phyloP scores from a whole-genome alignment of 2,329 filamentous ascomycete species.

The Lasiodiplodia sp. region DNA sequence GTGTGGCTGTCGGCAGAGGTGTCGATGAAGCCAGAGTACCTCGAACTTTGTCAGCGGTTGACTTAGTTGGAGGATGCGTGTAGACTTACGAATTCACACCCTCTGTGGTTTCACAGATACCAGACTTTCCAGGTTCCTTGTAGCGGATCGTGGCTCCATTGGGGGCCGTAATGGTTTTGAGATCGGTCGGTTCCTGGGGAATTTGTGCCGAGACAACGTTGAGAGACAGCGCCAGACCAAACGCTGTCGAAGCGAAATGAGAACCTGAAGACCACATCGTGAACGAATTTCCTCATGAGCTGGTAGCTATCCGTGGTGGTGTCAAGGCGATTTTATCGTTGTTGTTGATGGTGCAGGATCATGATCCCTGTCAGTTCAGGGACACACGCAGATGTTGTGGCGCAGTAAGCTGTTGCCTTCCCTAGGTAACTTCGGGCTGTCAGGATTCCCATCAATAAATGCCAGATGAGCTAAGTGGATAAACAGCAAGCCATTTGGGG shows the following conservation, averaged over 20 bases:
- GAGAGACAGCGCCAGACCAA: background rate
- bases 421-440: background rate
- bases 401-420: background rate
- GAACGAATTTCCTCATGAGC: background rate
- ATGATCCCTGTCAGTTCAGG: background rate
- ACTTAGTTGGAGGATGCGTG: background rate
- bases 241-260: background rate
- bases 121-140: slow-evolving; percentile 53
- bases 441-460: background rate
- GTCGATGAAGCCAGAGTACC: slow-evolving; percentile 28
- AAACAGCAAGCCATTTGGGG: too few species aligned
- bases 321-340: background rate
- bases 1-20: slow-evolving; percentile 45
- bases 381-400: background rate
- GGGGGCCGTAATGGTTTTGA: slow-evolving; percentile 51
- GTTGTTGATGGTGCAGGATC: background rate
- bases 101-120: slow-evolving; percentile 51
- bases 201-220: slow-evolving; percentile 33
- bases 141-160: slow-evolving; percentile 52
- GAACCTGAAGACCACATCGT: background rate
- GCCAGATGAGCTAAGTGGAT: background rate
- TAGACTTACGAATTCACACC: slow-evolving; percentile 44
- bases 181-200: slow-evolving; percentile 42
- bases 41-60: background rate
- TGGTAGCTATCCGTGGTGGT: background rate